These are phyloP conservation scores for Hippophae tibetana DNA, from an alignment of 306 rosid genomes.

Conservation along the genomic window DNA sequence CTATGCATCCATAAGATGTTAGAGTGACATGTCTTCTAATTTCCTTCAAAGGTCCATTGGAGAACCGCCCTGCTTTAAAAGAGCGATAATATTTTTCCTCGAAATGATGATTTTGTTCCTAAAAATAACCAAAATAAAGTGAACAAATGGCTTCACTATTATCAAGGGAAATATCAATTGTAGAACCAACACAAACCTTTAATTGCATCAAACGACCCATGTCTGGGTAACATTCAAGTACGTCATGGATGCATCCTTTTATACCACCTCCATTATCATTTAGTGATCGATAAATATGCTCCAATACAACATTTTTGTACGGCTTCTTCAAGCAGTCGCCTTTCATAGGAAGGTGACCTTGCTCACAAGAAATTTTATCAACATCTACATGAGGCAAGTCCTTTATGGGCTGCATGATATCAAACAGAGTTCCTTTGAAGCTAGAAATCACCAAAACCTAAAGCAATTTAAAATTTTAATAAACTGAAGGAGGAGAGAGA, in stretches of 20 bases:
- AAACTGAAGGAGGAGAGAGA: too few species aligned
- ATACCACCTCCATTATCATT: slow-evolving; percentile 47
- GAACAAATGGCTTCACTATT: slow-evolving; percentile 7
- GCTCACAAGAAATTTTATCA: slow-evolving; percentile 27
- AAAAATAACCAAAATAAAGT: slow-evolving; percentile 22
- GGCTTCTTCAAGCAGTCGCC: slow-evolving; percentile 30
- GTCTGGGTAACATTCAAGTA: slow-evolving; percentile 24
- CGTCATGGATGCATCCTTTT: slow-evolving; percentile 41
- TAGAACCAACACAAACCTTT: slow-evolving; percentile 37
- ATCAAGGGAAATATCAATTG: slow-evolving; percentile 18
- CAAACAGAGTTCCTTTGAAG: slow-evolving; percentile 1
- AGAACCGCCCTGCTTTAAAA: slow-evolving; percentile 20
- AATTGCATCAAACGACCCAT: slow-evolving; percentile 20
- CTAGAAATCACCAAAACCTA: too few species aligned
- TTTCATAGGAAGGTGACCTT: slow-evolving; percentile 12
- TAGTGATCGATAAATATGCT: slow-evolving; percentile 45
- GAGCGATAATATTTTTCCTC: slow-evolving; percentile 28
- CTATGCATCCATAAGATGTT: slow-evolving; percentile 36
- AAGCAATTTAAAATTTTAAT: too few species aligned
- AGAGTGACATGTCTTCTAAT: slow-evolving; percentile 32
- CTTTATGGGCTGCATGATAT: slow-evolving; percentile 36
- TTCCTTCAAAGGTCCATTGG: slow-evolving; percentile 35
- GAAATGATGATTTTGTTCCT: slow-evolving; percentile 40
- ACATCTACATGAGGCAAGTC: slow-evolving; percentile 26
- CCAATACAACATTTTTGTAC: slow-evolving; percentile 49